Evolutionary conservation across 1,284 basidiomycete species (phyloP), one percentile per base, ranked within the genome.

Genomic region (Ceratobasidium sp.): DNA sequence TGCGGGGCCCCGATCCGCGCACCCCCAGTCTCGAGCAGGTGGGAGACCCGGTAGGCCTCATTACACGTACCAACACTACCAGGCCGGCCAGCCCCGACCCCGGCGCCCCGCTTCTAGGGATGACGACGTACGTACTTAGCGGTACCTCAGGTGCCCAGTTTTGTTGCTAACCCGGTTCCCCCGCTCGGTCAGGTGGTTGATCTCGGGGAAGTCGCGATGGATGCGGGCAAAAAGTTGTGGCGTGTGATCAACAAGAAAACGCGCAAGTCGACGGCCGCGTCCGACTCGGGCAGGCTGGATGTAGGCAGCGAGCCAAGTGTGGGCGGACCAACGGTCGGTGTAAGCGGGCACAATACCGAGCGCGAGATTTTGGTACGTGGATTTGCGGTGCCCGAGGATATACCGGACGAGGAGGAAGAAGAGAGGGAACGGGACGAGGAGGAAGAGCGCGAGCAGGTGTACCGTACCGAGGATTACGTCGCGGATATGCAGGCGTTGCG

Each of bases 161-260:
- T 23, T 21, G 5, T 21, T 14, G 36, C 36, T 51, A 54, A 40
- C 36, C 56, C 56, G 56, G 56, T 16, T 36, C 23, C 6, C 36
- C 56, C 56, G 56, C 14, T 58, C 33, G 56, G 33, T 58, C 36
- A 70, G 67, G 67, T 70, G 33, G 38, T 70, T 23, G 67, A 70
- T 60, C 67, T 70, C 40, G 67, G 67, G 25, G 67, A 70, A 49
- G 67, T 70, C 28, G 67, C 67, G 33, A 70, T 59, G 42, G 67
- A 70, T 49, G 67, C 67, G 12, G 67, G 67, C 42, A 70, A 70
- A 60, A 70, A 70, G 56, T 54, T 70, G 5, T 70, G 67, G 67
- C 67, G 67, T 7, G 67, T 46, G 21, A 59, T 70, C 33, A 59
- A 48, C 42, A 48, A 62, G 38, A 62, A 62, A 42, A 11, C 33